Conservation (phyloP, 371 early-diverging fungal genomes). For the Choanephora cucurbitarum region DNA sequence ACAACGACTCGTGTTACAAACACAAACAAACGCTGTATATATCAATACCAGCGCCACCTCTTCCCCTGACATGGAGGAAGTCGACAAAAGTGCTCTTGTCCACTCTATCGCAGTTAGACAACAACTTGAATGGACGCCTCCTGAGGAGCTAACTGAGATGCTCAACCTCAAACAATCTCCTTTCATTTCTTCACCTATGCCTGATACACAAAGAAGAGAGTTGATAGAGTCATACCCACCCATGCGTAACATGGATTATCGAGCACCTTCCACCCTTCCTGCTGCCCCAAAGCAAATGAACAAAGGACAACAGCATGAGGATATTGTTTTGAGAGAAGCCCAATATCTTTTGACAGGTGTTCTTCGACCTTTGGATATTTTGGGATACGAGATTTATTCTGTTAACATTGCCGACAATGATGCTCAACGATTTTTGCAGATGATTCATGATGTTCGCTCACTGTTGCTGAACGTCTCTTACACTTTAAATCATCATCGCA, state of each 20-base stretch:
- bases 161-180: neutral
- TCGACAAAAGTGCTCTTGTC: too few species aligned
- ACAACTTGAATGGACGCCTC: too few species aligned
- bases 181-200: neutral
- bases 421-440: slow-evolving; percentile 1
- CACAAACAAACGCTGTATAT: too few species aligned
- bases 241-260: slow-evolving; percentile 9
- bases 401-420: neutral
- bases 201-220: slow-evolving; percentile 15
- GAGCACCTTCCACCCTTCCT: slow-evolving; percentile 17
- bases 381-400: slow-evolving; percentile 8
- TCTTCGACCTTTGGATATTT: slow-evolving; percentile 13
- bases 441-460: slow-evolving; percentile 1
- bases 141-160: too few species aligned
- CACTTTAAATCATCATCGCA: slow-evolving; percentile 6
- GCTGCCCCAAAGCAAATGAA: slow-evolving; percentile 11
- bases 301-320: slow-evolving; percentile 15
- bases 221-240: slow-evolving; percentile 21
- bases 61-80: too few species aligned
- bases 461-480: slow-evolving; percentile 9
- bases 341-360: slow-evolving; percentile 17
- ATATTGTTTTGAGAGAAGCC: slow-evolving; percentile 8
- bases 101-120: too few species aligned
- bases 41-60: too few species aligned
- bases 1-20: too few species aligned